Conservation (phyloP, 768 basidiomycete genomes). For the Lactarius deliciosus region DNA sequence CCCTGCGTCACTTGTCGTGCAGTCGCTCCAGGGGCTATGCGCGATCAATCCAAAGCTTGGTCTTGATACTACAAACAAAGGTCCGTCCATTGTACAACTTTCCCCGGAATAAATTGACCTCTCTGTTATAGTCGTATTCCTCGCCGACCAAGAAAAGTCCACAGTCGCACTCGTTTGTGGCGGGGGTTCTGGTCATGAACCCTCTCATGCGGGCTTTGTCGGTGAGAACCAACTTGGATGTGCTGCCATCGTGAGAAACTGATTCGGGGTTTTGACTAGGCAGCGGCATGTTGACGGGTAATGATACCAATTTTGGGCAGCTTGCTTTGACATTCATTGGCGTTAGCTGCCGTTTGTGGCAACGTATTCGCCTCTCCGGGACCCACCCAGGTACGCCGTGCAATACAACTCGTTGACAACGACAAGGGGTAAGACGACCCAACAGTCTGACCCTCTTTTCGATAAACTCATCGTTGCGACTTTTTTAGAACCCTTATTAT, state of each 20-base stretch:
- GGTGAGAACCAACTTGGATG: constrained; percentile 46
- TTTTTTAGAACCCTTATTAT: constrained; percentile 68
- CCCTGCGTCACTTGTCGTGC: constrained; percentile 67
- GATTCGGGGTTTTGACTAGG: constrained; percentile 41
- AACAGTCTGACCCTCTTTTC: background rate
- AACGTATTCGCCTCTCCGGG: constrained; percentile 91
- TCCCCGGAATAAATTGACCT: background rate
- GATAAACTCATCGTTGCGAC: background rate
- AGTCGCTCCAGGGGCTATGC: constrained; percentile 74
- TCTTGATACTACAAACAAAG: constrained; percentile 70
- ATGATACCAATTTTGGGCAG: background rate
- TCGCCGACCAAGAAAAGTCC: constrained; percentile 53
- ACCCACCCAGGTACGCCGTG: constrained; percentile 77
- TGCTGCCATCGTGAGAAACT: background rate
- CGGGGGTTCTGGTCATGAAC: constrained; percentile 89
- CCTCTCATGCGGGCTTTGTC: constrained; percentile 87
- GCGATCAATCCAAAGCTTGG: constrained; percentile 68
- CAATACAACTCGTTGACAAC: constrained; percentile 72
- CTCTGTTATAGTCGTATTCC: constrained; percentile 54
- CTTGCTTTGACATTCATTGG: constrained; percentile 9
- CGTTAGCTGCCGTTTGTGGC: constrained; percentile 75
- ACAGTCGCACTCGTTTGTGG: constrained; percentile 81
- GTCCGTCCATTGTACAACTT: constrained; percentile 39
- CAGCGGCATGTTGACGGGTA: constrained; percentile 75
- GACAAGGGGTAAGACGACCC: constrained; percentile 57